Conservation (phyloP, 1,284 basidiomycete species). For the Ganoderma lucidum region DNA sequence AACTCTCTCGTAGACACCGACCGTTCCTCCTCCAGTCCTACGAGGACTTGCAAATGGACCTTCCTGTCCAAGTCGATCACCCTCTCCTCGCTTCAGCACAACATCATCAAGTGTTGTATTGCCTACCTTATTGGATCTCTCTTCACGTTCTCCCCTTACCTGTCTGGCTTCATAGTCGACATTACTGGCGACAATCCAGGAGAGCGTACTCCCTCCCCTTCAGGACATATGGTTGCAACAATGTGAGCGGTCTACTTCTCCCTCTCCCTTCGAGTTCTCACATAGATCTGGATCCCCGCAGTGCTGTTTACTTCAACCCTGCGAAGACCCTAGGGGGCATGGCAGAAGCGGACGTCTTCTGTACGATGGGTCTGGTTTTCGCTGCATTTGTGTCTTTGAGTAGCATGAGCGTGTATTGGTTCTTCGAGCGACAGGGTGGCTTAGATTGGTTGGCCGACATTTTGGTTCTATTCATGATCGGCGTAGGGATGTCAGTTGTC, state of each 20-base stretch:
- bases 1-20: conserved; percentile 4
- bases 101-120: conserved; percentile 90
- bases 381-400: conserved; percentile 78
- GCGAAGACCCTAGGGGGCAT: conserved; percentile 91
- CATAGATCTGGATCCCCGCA: conserved; percentile 36
- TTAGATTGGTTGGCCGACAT: conserved; percentile 75
- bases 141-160: conserved; percentile 87
- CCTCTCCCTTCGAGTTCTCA: neutral
- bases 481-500: conserved; percentile 80
- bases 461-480: conserved; percentile 83
- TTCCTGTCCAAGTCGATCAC: conserved; percentile 21
- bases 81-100: conserved; percentile 42
- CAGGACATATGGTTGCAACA: conserved; percentile 92
- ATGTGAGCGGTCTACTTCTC: conserved; percentile 43
- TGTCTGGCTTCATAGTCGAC: conserved; percentile 71
- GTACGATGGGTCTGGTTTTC: conserved; percentile 76
- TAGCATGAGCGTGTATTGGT: conserved; percentile 82
- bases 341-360: conserved; percentile 88
- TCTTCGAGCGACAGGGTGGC: conserved; percentile 73
- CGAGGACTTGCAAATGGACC: conserved; percentile 13
- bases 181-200: conserved; percentile 74
- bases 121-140: conserved; percentile 92
- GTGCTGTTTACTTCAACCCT: conserved; percentile 83
- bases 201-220: conserved; percentile 65
- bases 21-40: neutral